Evolutionary conservation across 208 protist genomes (phyloP), one percentile per base, ranked within the genome.

Genomic region (Crithidia expoeki): DNA sequence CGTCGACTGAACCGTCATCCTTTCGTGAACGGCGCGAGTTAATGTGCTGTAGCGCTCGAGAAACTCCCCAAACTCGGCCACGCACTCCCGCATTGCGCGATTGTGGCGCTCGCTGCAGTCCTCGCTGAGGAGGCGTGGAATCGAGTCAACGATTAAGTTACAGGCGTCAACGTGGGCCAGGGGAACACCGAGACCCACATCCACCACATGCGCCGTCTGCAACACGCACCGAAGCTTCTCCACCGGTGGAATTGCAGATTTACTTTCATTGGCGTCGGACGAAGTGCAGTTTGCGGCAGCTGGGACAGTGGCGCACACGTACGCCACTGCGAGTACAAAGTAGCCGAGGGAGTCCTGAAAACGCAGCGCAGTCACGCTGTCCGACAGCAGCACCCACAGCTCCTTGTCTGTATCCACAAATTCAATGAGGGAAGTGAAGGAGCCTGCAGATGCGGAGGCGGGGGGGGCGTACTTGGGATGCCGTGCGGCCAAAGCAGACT

Each of bases 11-110:
- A 92, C 72, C 34, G 90, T 74, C 76, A 92, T 81, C 52, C 80
- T 84, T 36, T 79, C 80, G 32, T 85, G 79, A 9, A 73, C 83
- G 4, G 61, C 60, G 9, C 74, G 68, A n/a, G 78, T 91, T 34
- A 95, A 70, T 0, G 86, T 76, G 38, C 86, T 86, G 79, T 95
- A 80, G 12, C 68, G 77, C 73, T 92, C 84, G 42, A 95, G 76
- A 61, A 95, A 93, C 1, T 69, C 75, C 21, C 86, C 81, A 64
- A 93, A 90, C 56, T 88, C 85, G 4, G 25, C 36, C 50, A 83
- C 80, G 44, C 77, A 80, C 40, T 33, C 66, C n/a, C 79, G 84
- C 84, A 95, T 92, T 12, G 90, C 85, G 17, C 61, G 56, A 66
- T 86, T 89, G 69, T 95, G 90, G 16, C 56, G 42, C 50, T 89